phyloP scores from a whole-genome alignment of 176 grass and related monocot genomes.

The Alloteropsis semialata region DNA sequence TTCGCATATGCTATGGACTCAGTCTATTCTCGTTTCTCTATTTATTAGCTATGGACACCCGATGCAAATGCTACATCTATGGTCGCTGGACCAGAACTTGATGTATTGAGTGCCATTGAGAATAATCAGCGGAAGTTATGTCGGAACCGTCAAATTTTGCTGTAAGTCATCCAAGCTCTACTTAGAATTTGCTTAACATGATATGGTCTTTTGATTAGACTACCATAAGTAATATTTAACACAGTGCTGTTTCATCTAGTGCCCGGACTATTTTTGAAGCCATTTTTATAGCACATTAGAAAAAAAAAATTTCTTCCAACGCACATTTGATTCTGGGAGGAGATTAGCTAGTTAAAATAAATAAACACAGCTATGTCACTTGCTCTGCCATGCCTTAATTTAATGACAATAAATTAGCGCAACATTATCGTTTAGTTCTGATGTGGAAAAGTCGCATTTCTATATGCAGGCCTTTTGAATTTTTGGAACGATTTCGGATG shows the following conservation, averaged over 20 bases:
- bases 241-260: not conserved
- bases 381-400: not conserved
- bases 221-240: not conserved
- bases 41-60: constrained; percentile 88
- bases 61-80: constrained; percentile 57
- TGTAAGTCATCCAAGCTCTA: constrained; percentile 49
- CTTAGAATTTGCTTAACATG: not conserved
- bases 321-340: not conserved
- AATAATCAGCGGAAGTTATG: constrained; percentile 80
- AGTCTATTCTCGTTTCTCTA: not conserved
- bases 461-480: constrained; percentile 60
- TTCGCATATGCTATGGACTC: not conserved
- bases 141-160: constrained; percentile 62
- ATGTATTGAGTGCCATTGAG: constrained; percentile 78
- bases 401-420: not conserved
- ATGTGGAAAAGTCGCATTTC: constrained; percentile 3
- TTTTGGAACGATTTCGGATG: constrained; percentile 75
- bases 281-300: no score
- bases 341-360: not conserved
- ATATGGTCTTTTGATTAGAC: not conserved
- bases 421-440: constrained; percentile 15
- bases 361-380: not conserved
- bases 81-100: constrained; percentile 71
- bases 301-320: no score
- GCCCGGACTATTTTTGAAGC: not conserved